A percentile compares a stretch with the other conserved stretches of the same genome.
Evolutionary conservation across 441 rosid species (phyloP).

Genomic region (Capsella rubella): DNA sequence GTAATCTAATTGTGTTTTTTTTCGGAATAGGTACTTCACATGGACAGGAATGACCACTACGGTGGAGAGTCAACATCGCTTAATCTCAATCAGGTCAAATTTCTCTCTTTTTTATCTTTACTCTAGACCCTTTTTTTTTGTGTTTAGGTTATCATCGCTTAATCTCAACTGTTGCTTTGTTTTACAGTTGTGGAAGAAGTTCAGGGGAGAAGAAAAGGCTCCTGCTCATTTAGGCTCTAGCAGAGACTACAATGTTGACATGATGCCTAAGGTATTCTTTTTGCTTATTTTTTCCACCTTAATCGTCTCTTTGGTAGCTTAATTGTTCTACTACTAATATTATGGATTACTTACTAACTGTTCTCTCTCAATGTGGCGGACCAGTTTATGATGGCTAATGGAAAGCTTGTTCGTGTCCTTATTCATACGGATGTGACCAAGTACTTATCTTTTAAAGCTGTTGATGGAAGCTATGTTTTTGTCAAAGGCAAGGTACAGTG

Average conservation of each 20-base stretch:
- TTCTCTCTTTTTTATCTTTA: constrained; percentile 4
- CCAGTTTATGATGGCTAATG: constrained; percentile 68
- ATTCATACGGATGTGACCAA: constrained; percentile 77
- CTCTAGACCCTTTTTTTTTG: background rate
- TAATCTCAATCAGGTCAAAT: constrained; percentile 61
- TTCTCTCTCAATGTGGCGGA: constrained; percentile 8
- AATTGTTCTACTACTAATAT: background rate
- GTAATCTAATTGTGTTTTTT: constrained; percentile 10
- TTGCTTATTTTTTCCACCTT: background rate
- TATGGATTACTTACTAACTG: background rate
- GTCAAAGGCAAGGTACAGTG: constrained; percentile 56
- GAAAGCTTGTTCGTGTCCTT: constrained; percentile 56
- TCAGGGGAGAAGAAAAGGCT: constrained; percentile 56
- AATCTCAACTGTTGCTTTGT: constrained; percentile 2
- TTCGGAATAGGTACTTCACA: constrained; percentile 59
- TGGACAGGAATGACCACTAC: constrained; percentile 75
- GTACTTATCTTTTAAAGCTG: constrained; percentile 62
- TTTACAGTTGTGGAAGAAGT: constrained; percentile 58
- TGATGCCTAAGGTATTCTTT: constrained; percentile 67
- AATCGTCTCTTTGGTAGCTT: background rate
- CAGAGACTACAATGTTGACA: constrained; percentile 72
- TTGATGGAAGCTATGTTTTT: constrained; percentile 63
- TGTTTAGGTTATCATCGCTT: constrained; percentile 1
- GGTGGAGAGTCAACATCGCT: constrained; percentile 77
- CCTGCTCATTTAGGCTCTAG: constrained; percentile 55